Percentiles rank a stretch among this genome's conserved stretches.
Evolutionary conservation across 2,329 filamentous ascomycete genomes (phyloP).

Genomic region (Arachnomyces sp.): DNA sequence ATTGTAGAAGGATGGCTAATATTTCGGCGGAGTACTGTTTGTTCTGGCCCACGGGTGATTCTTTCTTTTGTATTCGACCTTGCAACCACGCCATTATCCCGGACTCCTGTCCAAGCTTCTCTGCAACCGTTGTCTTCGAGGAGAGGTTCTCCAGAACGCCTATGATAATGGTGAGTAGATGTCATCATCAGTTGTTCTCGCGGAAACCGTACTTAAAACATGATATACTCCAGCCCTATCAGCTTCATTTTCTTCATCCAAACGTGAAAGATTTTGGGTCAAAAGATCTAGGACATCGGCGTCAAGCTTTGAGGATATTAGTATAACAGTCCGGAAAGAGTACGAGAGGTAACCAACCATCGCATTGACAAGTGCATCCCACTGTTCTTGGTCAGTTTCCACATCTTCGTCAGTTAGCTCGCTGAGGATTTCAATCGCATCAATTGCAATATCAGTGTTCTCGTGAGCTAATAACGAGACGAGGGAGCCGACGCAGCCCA

Average conservation of each 20-base stretch:
- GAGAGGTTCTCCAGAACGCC: slow-evolving; percentile 78
- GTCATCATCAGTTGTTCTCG: background rate
- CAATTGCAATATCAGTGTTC: slow-evolving; percentile 93
- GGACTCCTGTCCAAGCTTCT: slow-evolving; percentile 62
- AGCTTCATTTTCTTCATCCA: slow-evolving; percentile 63
- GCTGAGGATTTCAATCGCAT: slow-evolving; percentile 76
- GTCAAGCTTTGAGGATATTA: slow-evolving; percentile 27
- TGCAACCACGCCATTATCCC: slow-evolving; percentile 69
- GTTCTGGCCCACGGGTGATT: slow-evolving; percentile 69
- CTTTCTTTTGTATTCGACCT: slow-evolving; percentile 59
- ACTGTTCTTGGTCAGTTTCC: slow-evolving; percentile 67
- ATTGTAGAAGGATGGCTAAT: slow-evolving; percentile 78
- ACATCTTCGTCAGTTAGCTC: slow-evolving; percentile 94
- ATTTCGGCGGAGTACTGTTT: slow-evolving; percentile 93
- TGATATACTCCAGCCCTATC: slow-evolving; percentile 85
- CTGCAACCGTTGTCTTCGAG: slow-evolving; percentile 58
- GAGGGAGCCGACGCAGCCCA: slow-evolving; percentile 64
- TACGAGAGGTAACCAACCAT: slow-evolving; percentile 33
- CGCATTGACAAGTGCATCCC: slow-evolving; percentile 62
- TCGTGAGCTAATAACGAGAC: slow-evolving; percentile 83
- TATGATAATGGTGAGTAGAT: slow-evolving; percentile 11
- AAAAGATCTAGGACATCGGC: slow-evolving; percentile 35
- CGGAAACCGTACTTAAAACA: slow-evolving; percentile 47
- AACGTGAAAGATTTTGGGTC: slow-evolving; percentile 56
- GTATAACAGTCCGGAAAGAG: background rate